Conservation (phyloP, 768 basidiomycete species). For the Lactarius quietus region DNA sequence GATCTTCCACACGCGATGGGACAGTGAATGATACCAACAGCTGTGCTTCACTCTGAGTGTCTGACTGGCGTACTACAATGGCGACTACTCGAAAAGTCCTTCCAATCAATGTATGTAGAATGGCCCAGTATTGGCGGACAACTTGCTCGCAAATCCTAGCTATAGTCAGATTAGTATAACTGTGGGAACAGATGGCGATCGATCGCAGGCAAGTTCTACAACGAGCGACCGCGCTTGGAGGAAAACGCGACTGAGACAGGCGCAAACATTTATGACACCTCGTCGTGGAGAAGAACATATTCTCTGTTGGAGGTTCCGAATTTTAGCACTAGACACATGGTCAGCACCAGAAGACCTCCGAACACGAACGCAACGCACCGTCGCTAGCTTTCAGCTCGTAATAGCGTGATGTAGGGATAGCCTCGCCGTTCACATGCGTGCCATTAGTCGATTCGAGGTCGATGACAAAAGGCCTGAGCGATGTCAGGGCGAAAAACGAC, state of each 20-base stretch:
- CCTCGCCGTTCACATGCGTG: slow-evolving; percentile 84
- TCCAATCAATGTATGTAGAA: background rate
- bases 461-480: slow-evolving; percentile 84
- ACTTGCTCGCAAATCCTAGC: background rate
- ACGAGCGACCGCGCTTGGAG: background rate
- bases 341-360: slow-evolving; percentile 11
- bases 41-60: background rate
- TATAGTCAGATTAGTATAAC: background rate
- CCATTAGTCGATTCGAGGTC: slow-evolving; percentile 99
- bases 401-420: slow-evolving; percentile 81
- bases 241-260: background rate
- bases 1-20: too few relatives aligned
- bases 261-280: slow-evolving; percentile 38
- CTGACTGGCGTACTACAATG: background rate
- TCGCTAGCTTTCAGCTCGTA: slow-evolving; percentile 80
- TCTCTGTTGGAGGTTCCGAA: slow-evolving; percentile 79
- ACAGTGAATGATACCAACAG: too few relatives aligned
- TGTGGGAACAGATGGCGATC: background rate
- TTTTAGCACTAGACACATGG: slow-evolving; percentile 60
- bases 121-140: background rate
- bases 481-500: slow-evolving; percentile 1
- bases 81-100: background rate
- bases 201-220: background rate
- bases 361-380: slow-evolving; percentile 45
- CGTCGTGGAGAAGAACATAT: slow-evolving; percentile 84